These are phyloP conservation scores for Apiotrichum gracile DNA, from an alignment of 1,284 basidiomycete genomes.

Conservation along the genomic window DNA sequence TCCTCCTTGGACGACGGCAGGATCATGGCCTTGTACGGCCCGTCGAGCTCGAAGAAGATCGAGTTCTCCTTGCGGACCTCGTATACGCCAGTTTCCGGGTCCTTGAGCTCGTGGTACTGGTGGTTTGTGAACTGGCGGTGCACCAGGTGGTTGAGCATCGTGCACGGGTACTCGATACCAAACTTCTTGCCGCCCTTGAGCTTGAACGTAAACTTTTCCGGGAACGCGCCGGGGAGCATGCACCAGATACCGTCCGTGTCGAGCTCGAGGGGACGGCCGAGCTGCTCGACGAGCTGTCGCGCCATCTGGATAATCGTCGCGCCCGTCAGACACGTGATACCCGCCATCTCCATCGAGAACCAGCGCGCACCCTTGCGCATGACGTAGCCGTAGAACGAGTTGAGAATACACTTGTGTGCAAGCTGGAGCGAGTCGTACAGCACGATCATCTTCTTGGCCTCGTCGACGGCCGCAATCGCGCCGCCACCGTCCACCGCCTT, in stretches of 20 bases:
- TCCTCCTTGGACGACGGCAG: slow-evolving; percentile 98
- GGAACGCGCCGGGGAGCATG: slow-evolving; percentile 97
- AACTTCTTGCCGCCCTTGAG: slow-evolving; percentile 81
- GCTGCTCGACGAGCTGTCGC: slow-evolving; percentile 93
- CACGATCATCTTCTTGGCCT: slow-evolving; percentile 99
- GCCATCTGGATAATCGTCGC: slow-evolving; percentile 99
- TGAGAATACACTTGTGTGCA: slow-evolving; percentile 99
- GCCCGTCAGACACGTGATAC: slow-evolving; percentile 98
- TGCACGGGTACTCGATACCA: slow-evolving; percentile 95
- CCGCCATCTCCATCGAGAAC: slow-evolving; percentile 99
- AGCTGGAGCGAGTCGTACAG: slow-evolving; percentile 99
- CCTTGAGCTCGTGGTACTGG: slow-evolving; percentile 86
- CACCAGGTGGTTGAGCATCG: slow-evolving; percentile 98
- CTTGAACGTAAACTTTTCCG: slow-evolving; percentile 96
- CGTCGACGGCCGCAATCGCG: slow-evolving; percentile 78
- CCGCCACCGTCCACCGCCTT: slow-evolving; percentile 60
- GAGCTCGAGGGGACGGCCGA: slow-evolving; percentile 92
- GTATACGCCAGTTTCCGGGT: slow-evolving; percentile 78
- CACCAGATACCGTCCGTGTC: slow-evolving; percentile 99
- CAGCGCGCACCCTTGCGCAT: slow-evolving; percentile 99
- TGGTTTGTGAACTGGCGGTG: slow-evolving; percentile 94
- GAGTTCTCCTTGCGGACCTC: slow-evolving; percentile 90
- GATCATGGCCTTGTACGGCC: slow-evolving; percentile 98
- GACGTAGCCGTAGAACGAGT: slow-evolving; percentile 99
- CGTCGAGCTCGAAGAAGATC: slow-evolving; percentile 99